Evolutionary conservation across 352 stramenopile species (phyloP).

Genomic region (Pythium utonaiense): DNA sequence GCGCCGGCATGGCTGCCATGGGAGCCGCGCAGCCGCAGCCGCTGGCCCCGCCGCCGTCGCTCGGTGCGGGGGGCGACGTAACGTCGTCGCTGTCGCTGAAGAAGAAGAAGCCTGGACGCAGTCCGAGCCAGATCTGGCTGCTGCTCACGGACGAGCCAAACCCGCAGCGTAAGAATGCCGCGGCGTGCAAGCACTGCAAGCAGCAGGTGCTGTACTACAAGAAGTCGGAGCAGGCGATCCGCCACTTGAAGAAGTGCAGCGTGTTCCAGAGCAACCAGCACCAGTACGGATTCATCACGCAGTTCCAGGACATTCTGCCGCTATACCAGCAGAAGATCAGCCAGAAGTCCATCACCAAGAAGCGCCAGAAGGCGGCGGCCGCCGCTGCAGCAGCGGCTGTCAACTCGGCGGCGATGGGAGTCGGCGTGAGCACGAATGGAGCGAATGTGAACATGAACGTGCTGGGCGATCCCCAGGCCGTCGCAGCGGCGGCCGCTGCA

Average conservation of each 20-base stretch:
- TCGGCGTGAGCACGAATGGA: constrained; percentile 9
- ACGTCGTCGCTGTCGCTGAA: constrained; percentile 27
- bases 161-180: constrained; percentile 70
- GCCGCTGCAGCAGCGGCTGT: constrained; percentile 13
- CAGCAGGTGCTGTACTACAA: constrained; percentile 86
- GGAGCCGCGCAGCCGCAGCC: not conserved
- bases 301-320: constrained; percentile 77
- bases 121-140: constrained; percentile 61
- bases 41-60: not conserved
- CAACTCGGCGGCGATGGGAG: constrained; percentile 20
- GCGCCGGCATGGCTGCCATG: not conserved
- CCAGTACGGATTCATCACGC: constrained; percentile 73
- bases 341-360: constrained; percentile 60
- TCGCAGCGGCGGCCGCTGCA: constrained; percentile 26
- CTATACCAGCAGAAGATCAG: constrained; percentile 84
- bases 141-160: constrained; percentile 79
- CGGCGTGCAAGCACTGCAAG: constrained; percentile 83
- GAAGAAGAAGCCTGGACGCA: constrained; percentile 56
- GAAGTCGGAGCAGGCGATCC: constrained; percentile 82
- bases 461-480: constrained; percentile 23
- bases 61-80: not conserved
- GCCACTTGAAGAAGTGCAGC: constrained; percentile 76
- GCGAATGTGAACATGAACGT: constrained; percentile 19
- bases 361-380: constrained; percentile 40
- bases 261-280: constrained; percentile 81